Base-by-base conservation (phyloP, 306 rosid genomes). In the Crotalaria pallida region DNA sequence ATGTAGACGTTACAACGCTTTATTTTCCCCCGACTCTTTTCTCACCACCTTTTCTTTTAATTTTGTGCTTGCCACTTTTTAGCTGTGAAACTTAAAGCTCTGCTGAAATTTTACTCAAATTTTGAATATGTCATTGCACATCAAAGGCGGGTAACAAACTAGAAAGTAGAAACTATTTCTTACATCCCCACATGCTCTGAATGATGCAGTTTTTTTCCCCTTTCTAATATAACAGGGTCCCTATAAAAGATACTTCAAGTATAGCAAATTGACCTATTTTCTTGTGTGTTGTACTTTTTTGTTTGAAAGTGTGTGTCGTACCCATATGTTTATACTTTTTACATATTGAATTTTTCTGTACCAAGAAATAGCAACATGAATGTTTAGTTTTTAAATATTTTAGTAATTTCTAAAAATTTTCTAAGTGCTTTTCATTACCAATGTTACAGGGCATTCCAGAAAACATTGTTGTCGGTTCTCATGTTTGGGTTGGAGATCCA, bases 401-500 rank as follows among this genome's bases (percentile, higher is more conserved):
- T n/a, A n/a, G n/a, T 26, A 65, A 50, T 26, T 61, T 56, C 36
- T 58, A 26, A 57, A 24, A 79, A 45, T 34, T 66, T 40, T 69
- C 55, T 15, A 51, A 29, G 55, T 63, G 49, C 64, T 51, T 47
- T 31, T 65, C 10, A 29, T 73, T 79, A 10, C 43, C 64, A 65
- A 24, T 82, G 62, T 41, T 81, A 77, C 96, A 90, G 97, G 92
- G 87, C 59, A 52, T 81, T 48, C 75, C 85, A 5, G 86, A 80
- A 72, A 94, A 85, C 72, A 81, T 94, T 64, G 80, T 83, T 74
- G 90, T 85, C 52, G 97, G 95, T 64, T 87, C 98, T 83, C 91
- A 83, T 5, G 67, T 90, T 61, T 90, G 96, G 97, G 88, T 88
- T 77, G 95, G 79, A 71, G 87, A 90, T 70, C 74, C 86, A 68